Conservation (phyloP, 2,329 filamentous ascomycete species). For the Botryotinia narcissicola region DNA sequence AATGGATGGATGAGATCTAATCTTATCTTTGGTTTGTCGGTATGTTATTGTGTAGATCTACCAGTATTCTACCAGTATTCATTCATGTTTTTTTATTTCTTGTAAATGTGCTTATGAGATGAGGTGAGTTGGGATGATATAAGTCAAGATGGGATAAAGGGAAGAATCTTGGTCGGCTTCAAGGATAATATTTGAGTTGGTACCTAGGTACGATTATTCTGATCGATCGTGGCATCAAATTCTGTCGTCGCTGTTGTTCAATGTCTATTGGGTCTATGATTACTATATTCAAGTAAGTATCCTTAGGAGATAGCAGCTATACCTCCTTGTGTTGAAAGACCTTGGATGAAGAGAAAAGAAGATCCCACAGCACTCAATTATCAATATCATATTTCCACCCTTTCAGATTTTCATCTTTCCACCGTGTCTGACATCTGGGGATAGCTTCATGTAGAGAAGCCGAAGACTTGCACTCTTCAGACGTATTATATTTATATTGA, state of each 20-base stretch:
- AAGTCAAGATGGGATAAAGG: neutral
- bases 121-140: neutral
- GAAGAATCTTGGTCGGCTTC: neutral
- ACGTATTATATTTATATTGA: neutral
- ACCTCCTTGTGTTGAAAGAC: neutral
- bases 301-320: no score
- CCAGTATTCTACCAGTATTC: neutral
- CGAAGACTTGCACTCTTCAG: neutral
- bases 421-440: neutral
- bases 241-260: neutral
- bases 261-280: neutral
- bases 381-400: neutral
- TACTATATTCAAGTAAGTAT: neutral
- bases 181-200: neutral
- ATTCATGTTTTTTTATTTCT: neutral
- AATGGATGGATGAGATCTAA: neutral
- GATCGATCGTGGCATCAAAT: neutral
- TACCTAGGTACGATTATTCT: neutral
- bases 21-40: neutral
- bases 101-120: neutral
- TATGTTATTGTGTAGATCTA: neutral
- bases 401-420: neutral
- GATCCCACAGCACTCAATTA: neutral
- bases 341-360: neutral
- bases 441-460: neutral